Percentiles rank a stretch among this genome's conserved stretches.
Conservation (phyloP, 352 stramenopile genomes). For the Globisporangium cederbergense region DNA sequence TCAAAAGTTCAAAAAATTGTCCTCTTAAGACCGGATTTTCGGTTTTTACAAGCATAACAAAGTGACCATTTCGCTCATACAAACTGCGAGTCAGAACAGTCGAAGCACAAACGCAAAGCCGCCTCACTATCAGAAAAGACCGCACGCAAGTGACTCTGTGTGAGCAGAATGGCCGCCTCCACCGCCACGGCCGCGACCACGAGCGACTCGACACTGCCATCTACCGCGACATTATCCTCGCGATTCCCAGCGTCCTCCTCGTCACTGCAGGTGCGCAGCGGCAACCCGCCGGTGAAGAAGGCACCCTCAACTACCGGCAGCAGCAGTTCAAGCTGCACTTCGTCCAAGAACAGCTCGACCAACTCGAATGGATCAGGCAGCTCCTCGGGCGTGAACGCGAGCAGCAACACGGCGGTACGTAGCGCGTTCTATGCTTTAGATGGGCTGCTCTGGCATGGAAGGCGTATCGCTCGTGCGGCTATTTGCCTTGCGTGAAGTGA, state of each 20-base stretch:
- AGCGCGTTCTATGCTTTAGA: neutral
- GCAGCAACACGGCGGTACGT: slow-evolving; percentile 10
- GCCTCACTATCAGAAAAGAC: slow-evolving; percentile 9
- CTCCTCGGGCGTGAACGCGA: slow-evolving; percentile 26
- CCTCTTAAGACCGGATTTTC: neutral
- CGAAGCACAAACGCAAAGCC: neutral
- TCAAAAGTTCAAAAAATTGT: slow-evolving; percentile 7
- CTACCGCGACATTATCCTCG: neutral
- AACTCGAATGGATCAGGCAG: slow-evolving; percentile 8
- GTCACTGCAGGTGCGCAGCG: slow-evolving; percentile 15
- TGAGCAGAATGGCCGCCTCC: slow-evolving; percentile 5
- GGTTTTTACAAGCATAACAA: neutral
- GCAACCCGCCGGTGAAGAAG: slow-evolving; percentile 33
- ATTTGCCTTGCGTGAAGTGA: neutral
- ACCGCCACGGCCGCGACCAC: slow-evolving; percentile 2
- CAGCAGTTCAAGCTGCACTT: slow-evolving; percentile 6
- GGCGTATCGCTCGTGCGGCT: neutral
- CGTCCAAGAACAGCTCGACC: slow-evolving; percentile 8
- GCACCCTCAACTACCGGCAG: slow-evolving; percentile 13
- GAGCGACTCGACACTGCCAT: neutral
- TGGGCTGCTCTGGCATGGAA: neutral
- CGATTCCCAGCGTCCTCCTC: neutral
- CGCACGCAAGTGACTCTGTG: neutral
- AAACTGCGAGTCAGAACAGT: neutral
- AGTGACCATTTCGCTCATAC: slow-evolving; percentile 6